phyloP scores from a whole-genome alignment of 2,329 filamentous ascomycete genomes.

The Chalara sp. region DNA sequence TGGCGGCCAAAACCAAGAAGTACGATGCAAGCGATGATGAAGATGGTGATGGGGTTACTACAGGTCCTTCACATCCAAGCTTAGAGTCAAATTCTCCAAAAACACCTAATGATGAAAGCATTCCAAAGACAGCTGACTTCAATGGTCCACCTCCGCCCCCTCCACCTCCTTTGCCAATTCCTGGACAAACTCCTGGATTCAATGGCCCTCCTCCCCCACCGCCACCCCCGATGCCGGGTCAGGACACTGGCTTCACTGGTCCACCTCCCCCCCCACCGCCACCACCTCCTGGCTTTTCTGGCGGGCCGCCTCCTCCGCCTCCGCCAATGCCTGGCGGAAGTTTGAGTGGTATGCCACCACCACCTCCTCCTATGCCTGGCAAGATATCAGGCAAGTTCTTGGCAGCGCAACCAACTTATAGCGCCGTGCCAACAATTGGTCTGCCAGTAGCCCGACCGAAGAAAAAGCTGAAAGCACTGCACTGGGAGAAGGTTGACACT shows the following conservation, averaged over 20 bases:
- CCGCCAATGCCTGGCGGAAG: conserved; percentile 34
- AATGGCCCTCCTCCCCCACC: conserved; percentile 31
- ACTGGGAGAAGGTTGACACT: conserved; percentile 98
- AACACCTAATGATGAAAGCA: conserved; percentile 34
- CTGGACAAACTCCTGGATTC: conserved; percentile 25
- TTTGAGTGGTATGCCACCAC: conserved; percentile 38
- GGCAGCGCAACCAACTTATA: conserved; percentile 44
- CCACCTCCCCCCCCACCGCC: conserved; percentile 32
- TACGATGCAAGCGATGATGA: conserved; percentile 49
- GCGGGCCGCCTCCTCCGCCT: conserved; percentile 37
- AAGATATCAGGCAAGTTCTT: conserved; percentile 72
- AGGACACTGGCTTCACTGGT: conserved; percentile 21
- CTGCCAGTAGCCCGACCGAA: conserved; percentile 82
- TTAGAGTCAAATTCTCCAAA: conserved; percentile 60
- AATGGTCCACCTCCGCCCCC: conserved; percentile 31
- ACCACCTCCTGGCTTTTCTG: conserved; percentile 33
- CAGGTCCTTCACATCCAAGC: conserved; percentile 69
- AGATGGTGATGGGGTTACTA: conserved; percentile 59
- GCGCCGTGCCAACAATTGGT: conserved; percentile 51
- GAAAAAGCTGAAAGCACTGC: conserved; percentile 98
- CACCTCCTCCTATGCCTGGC: conserved; percentile 56
- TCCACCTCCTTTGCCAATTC: conserved; percentile 32
- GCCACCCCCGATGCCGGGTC: conserved; percentile 32
- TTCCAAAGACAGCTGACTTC: conserved; percentile 27
- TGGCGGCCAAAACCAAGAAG: conserved; percentile 67